These are phyloP conservation scores for Biscogniauxia sp. DNA, from an alignment of 2,329 filamentous ascomycete genomes.

Conservation along the genomic window DNA sequence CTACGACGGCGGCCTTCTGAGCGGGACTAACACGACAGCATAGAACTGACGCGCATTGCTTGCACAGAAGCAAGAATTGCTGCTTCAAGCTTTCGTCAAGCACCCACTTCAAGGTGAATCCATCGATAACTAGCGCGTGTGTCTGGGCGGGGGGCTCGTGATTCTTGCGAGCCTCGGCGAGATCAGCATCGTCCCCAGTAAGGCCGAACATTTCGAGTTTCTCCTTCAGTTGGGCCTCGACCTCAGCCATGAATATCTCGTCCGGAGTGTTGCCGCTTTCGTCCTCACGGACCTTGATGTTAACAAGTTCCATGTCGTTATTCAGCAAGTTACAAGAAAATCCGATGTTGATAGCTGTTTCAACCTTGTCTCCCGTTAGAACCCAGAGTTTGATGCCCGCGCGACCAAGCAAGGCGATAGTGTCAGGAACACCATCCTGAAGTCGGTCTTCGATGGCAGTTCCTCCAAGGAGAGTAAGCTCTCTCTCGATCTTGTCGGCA, in stretches of 20 bases:
- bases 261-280: constrained; percentile 48
- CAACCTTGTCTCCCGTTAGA: constrained; percentile 95
- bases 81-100: constrained; percentile 80
- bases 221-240: constrained; percentile 71
- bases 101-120: constrained; percentile 86
- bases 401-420: constrained; percentile 84
- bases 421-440: constrained; percentile 95
- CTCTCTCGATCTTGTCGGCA: constrained; percentile 85
- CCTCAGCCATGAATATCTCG: constrained; percentile 51
- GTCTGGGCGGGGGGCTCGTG: constrained; percentile 85
- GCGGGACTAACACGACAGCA: constrained; percentile 97
- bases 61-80: constrained; percentile 92
- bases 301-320: constrained; percentile 96
- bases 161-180: constrained; percentile 73
- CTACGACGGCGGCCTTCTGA: constrained; percentile 95
- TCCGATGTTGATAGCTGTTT: constrained; percentile 99
- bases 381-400: constrained; percentile 99
- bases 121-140: constrained; percentile 92
- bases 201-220: constrained; percentile 72
- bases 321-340: constrained; percentile 97
- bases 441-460: constrained; percentile 97
- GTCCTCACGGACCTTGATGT: constrained; percentile 81
- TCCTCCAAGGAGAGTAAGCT: constrained; percentile 83
- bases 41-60: constrained; percentile 92
- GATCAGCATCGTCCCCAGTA: constrained; percentile 81